Percentiles rank a stretch among this genome's conserved stretches.
Evolutionary conservation across 768 basidiomycete genomes (phyloP).

Genomic region (Krasilnikovozyma curviuscula): DNA sequence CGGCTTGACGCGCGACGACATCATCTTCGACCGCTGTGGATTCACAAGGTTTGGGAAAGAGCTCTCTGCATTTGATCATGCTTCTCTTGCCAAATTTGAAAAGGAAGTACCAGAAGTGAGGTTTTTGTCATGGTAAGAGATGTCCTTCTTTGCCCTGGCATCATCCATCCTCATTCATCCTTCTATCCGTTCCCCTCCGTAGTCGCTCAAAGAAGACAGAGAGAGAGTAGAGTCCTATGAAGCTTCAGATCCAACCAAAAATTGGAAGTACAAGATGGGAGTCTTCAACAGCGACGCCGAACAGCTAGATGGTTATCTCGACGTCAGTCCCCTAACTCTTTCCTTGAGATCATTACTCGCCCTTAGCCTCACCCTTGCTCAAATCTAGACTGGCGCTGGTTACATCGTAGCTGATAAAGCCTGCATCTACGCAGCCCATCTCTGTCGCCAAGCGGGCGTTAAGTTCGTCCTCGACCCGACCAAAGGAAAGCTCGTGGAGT

Average conservation of each 20-base stretch:
- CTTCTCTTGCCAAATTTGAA: constrained; percentile 12
- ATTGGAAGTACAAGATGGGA: background rate
- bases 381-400: too few relatives aligned
- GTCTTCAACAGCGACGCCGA: constrained; percentile 12
- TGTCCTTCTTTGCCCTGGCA: background rate
- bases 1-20: constrained; percentile 6
- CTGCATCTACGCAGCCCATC: constrained; percentile 15
- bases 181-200: too few relatives aligned
- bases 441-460: constrained; percentile 13
- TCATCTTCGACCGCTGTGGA: constrained; percentile 13
- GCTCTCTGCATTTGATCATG: constrained; percentile 12
- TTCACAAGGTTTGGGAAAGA: constrained; percentile 11
- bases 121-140: constrained; percentile 13
- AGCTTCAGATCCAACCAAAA: too few relatives aligned
- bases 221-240: too few relatives aligned
- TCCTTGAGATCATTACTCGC: too few relatives aligned
- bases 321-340: too few relatives aligned
- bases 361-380: too few relatives aligned
- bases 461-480: constrained; percentile 14
- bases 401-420: too few relatives aligned
- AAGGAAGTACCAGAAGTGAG: constrained; percentile 14
- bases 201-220: too few relatives aligned
- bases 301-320: constrained; percentile 10
- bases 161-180: too few relatives aligned
- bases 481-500: constrained; percentile 2